Evolutionary conservation across 352 stramenopile genomes (phyloP).

Genomic region (Phytophthora brassicae): DNA sequence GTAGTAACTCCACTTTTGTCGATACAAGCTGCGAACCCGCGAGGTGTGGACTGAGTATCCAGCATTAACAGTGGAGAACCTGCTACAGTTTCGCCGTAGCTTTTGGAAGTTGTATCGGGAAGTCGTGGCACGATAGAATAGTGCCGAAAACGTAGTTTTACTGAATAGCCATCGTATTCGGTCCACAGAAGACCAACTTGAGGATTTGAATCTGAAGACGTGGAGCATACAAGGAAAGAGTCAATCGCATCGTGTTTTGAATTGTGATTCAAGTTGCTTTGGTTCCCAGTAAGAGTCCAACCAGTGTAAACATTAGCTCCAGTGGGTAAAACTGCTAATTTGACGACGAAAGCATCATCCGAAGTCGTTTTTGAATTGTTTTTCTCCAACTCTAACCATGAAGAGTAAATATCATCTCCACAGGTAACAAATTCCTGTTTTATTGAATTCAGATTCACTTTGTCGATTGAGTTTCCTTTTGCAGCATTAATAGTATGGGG

Average conservation of each 20-base stretch:
- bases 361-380: background rate
- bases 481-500: conserved; percentile 25
- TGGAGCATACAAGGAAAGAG: conserved; percentile 44
- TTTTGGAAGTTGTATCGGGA: conserved; percentile 6
- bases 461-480: conserved; percentile 11
- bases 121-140: conserved; percentile 25
- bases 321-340: conserved; percentile 24
- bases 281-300: conserved; percentile 23
- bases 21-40: conserved; percentile 49
- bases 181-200: conserved; percentile 61
- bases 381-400: conserved; percentile 44
- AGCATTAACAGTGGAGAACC: conserved; percentile 51
- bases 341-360: conserved; percentile 17
- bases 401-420: conserved; percentile 42
- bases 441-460: conserved; percentile 27
- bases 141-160: conserved; percentile 67
- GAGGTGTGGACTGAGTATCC: conserved; percentile 33
- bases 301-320: conserved; percentile 25
- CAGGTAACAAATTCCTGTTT: conserved; percentile 36
- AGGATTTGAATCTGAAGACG: conserved; percentile 1
- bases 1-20: conserved; percentile 51
- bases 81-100: conserved; percentile 41
- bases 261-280: conserved; percentile 59
- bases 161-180: conserved; percentile 68
- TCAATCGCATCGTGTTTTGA: conserved; percentile 40